Base-by-base conservation (phyloP, 345 rosid genomes). In the Salix exigua region DNA sequence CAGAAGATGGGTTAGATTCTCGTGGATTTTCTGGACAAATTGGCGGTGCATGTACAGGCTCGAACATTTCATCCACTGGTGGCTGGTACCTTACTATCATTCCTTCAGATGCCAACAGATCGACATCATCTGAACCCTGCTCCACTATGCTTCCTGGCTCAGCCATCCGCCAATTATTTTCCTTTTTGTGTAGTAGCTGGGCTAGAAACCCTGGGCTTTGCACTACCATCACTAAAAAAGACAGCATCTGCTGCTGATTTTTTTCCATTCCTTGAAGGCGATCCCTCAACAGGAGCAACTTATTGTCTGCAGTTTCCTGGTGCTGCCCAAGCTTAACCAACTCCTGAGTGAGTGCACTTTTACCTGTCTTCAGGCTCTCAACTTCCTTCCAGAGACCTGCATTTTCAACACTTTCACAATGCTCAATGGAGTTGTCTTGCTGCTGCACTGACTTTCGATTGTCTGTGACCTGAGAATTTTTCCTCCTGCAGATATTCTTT, bases 191-290 rank as follows among this genome's bases (percentile, higher is more conserved):
- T 75, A 93, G 91, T 80, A 96, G 82, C 88, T 93, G 96, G 80
- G 85, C 85, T 80, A 96, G 78, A 77, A 96, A 82, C 66, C 89
- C 87, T 0, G 99, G 99, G 66, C 80, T 91, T 86, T 93, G 93
- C 91, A 96, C 87, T 37, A 91, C 97, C 99, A 92, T 88, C 33
- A 93, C 89, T 72, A 96, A 81, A 83, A 96, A 93, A 6, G 99
- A 96, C 55, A 96, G 90, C 99, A 96, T 85, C 89, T 92, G 94
- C 75, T 93, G 96, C 74, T 92, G 98, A 79, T 88, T 91, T 83
- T 88, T 90, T 86, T 96, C 99, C 93, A 93, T 92, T 70, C 97
- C 96, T 74, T 92, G 93, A 74, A 96, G 77, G 19, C 89, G 83
- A 42, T 93, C 96, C 83, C 91, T 82, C 82, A 91, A 78, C 44